phyloP scores from a whole-genome alignment of 2,329 filamentous ascomycete genomes.

The Corinectria fuckeliana region DNA sequence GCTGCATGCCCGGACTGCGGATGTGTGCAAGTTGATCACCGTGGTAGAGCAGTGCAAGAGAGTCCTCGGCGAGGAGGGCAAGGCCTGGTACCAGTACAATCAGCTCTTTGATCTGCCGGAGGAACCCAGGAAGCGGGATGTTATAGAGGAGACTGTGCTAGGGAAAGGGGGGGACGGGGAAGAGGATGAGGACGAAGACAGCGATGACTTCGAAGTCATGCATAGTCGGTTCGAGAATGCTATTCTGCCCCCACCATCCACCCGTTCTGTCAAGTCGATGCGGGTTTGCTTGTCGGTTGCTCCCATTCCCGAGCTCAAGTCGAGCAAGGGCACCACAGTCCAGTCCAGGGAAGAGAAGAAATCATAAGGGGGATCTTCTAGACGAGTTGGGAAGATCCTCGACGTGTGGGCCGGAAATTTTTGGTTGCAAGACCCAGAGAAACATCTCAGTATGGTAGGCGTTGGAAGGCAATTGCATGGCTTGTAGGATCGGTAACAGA shows the following conservation, averaged over 20 bases:
- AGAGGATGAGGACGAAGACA: constrained; percentile 39
- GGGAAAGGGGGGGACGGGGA: constrained; percentile 32
- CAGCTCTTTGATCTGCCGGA: constrained; percentile 57
- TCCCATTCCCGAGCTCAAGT: constrained; percentile 62
- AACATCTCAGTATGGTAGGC: constrained; percentile 1
- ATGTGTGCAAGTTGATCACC: constrained; percentile 70
- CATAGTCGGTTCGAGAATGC: constrained; percentile 63
- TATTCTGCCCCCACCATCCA: constrained; percentile 52
- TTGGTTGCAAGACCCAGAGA: neutral
- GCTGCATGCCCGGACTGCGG: constrained; percentile 56
- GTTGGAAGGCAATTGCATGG: constrained; percentile 12
- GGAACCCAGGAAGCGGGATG: constrained; percentile 40
- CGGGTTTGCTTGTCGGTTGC: constrained; percentile 64
- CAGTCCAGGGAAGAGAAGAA: constrained; percentile 51
- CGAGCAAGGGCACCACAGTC: constrained; percentile 52
- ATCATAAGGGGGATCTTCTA: constrained; percentile 9
- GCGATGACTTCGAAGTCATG: constrained; percentile 63
- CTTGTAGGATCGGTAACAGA: neutral
- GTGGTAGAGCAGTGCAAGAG: constrained; percentile 71
- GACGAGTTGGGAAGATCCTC: neutral
- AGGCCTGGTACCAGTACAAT: constrained; percentile 64
- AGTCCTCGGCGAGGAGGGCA: constrained; percentile 55
- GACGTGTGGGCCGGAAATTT: neutral
- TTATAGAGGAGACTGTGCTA: constrained; percentile 54
- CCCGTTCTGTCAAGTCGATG: constrained; percentile 60